Conservation (phyloP, 2,329 filamentous ascomycete genomes). For the Trichoderma lentiforme region DNA sequence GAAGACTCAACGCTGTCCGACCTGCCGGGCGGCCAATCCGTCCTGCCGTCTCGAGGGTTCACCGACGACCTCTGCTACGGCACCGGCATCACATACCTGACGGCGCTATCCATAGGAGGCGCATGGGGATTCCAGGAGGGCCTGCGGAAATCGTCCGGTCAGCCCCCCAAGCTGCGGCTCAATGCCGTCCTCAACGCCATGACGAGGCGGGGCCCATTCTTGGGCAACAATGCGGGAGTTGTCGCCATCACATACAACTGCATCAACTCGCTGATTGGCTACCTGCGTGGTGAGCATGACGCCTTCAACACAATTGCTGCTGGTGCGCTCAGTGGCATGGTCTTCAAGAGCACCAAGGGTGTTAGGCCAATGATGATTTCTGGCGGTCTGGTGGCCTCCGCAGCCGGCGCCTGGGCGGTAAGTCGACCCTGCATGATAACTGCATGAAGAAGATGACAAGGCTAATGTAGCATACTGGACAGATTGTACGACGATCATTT, state of each 20-base stretch:
- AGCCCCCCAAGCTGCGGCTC: slow-evolving; percentile 84
- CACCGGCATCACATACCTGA: slow-evolving; percentile 88
- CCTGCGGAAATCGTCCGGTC: slow-evolving; percentile 69
- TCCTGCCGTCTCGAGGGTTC: slow-evolving; percentile 92
- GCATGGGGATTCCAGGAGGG: slow-evolving; percentile 92
- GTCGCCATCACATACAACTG: slow-evolving; percentile 96
- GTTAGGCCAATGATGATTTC: slow-evolving; percentile 92
- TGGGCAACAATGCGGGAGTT: slow-evolving; percentile 94
- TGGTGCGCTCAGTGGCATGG: slow-evolving; percentile 81
- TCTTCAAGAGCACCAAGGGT: slow-evolving; percentile 95
- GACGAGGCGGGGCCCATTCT: slow-evolving; percentile 86
- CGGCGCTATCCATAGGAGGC: slow-evolving; percentile 81
- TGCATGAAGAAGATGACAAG: slow-evolving; percentile 16
- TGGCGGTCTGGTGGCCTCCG: slow-evolving; percentile 78
- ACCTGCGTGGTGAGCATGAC: slow-evolving; percentile 81
- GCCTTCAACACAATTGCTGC: slow-evolving; percentile 83
- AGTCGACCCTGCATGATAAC: slow-evolving; percentile 37
- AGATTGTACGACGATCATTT: slow-evolving; percentile 42
- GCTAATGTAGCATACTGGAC: slow-evolving; percentile 13
- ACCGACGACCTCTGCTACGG: slow-evolving; percentile 98
- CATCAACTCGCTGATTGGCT: slow-evolving; percentile 79
- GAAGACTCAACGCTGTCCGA: slow-evolving; percentile 88
- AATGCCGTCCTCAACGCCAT: slow-evolving; percentile 95
- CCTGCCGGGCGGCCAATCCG: slow-evolving; percentile 79
- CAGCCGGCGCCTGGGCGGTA: slow-evolving; percentile 90